Evolutionary conservation across 1,284 basidiomycete genomes (phyloP), one percentile per base, ranked within the genome.

Genomic region (Pseudozyma sp.): DNA sequence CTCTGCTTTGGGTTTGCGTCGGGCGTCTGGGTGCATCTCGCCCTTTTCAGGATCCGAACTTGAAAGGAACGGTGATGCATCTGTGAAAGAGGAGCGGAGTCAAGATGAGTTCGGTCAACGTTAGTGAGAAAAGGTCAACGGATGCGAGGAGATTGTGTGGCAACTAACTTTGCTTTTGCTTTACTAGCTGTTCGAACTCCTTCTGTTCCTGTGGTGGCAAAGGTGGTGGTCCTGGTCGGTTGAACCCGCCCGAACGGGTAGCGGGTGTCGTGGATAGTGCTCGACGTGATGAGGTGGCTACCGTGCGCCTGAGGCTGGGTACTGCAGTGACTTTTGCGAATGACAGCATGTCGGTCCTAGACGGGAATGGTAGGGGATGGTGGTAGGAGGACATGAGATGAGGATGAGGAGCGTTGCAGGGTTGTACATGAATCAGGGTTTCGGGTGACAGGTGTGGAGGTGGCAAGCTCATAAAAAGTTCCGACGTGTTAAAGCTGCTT

Each of bases 171-270:
- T 75, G 69, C 33, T 81, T 81, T 47, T 85, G 74, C 44, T 84
- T 82, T 52, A 84, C 75, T 0, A 84, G 66, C 16, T 61, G 60
- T 44, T 86, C 85, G 46, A 86, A 86, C 66, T 86, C 86, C 37
- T 77, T 74, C 62, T 86, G 86, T 16, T 86, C 81, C 42, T 84
- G 70, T 10, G 81, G 64, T 3, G 86, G 84, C 2, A 86, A 70
- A 1, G 81, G 76, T 0, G 84, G 84, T 4, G 86, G 86, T 0
- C 80, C 78, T 0, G 85, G 85, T 5, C 81, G 79, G 53, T 75
- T 59, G 72, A 85, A 85, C 5, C 62, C 69, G 8, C 52, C 52
- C 0, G 56, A 60, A 0, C 44, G 14, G 4, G 40, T n/a, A 5
- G 50, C 1, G 0, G 65, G 16, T 8, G 65, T 57, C 14, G 65